Conservation (phyloP, 257 asterid species). For the Lavandula angustifolia region DNA sequence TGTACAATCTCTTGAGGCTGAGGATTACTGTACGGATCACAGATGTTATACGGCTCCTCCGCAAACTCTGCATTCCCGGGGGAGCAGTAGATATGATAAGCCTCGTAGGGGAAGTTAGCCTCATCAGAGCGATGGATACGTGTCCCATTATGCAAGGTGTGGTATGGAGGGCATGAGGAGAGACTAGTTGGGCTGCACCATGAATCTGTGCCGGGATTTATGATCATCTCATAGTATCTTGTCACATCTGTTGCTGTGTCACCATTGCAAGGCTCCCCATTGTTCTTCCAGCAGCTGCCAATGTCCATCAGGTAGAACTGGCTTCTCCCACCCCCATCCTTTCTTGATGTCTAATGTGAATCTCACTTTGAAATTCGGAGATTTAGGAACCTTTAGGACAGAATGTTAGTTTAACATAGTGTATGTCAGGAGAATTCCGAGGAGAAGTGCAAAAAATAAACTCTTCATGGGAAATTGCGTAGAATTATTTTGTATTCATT, state of each 20-base stretch:
- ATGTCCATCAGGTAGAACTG: conserved; percentile 58
- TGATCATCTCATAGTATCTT: conserved; percentile 60
- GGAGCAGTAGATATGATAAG: conserved; percentile 57
- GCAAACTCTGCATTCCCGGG: conserved; percentile 55
- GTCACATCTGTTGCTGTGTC: conserved; percentile 58
- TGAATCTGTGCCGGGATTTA: conserved; percentile 48
- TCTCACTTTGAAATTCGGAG: conserved; percentile 59
- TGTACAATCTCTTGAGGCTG: conserved; percentile 67
- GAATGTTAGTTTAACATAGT: neutral
- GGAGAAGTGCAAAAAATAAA: too few species aligned
- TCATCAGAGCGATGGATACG: conserved; percentile 41
- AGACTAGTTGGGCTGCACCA: conserved; percentile 46
- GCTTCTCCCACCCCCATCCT: conserved; percentile 54
- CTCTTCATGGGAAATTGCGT: too few species aligned
- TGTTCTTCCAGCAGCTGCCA: conserved; percentile 73
- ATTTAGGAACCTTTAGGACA: conserved; percentile 48
- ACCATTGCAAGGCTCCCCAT: conserved; percentile 49
- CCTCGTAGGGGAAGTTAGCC: conserved; percentile 46
- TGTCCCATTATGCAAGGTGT: conserved; percentile 50
- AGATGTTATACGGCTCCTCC: conserved; percentile 40
- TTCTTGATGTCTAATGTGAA: conserved; percentile 46
- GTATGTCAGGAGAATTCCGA: too few species aligned
- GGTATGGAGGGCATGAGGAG: conserved; percentile 55
- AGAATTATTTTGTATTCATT: too few species aligned
- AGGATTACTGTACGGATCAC: conserved; percentile 62